Conservation (phyloP, 2,329 filamentous ascomycete species). For the Clonostachys byssicola region DNA sequence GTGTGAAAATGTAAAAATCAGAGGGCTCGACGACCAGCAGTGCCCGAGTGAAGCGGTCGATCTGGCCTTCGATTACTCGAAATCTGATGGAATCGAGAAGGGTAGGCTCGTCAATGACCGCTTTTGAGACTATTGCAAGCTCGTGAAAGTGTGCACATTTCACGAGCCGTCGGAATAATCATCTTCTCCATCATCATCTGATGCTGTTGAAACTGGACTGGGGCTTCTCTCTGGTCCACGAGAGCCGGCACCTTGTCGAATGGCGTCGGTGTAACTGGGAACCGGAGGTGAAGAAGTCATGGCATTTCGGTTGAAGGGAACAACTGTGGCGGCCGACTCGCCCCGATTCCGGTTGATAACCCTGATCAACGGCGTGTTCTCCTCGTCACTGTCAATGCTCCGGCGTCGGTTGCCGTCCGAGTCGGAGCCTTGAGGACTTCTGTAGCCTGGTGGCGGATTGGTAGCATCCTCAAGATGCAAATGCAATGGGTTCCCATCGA, state of each 20-base stretch:
- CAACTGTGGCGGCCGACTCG: conserved; percentile 37
- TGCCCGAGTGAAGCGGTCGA: no score
- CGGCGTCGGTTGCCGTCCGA: conserved; percentile 47
- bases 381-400: conserved; percentile 56
- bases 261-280: conserved; percentile 76
- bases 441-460: conserved; percentile 68
- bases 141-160: no score
- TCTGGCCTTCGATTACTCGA: no score
- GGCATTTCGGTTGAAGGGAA: conserved; percentile 13
- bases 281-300: conserved; percentile 55
- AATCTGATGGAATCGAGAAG: no score
- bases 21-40: no score
- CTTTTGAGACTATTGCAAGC: no score
- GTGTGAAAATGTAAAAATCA: no score
- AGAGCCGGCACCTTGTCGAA: conserved; percentile 41
- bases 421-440: conserved; percentile 60
- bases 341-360: conserved; percentile 46
- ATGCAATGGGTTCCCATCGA: conserved; percentile 30
- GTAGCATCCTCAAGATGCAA: conserved; percentile 48
- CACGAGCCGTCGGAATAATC: no score
- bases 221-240: background rate
- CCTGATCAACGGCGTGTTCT: conserved; percentile 47
- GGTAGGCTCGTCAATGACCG: no score
- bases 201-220: background rate
- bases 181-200: no score